These are phyloP conservation scores for Camellia granthamiana DNA, from an alignment of 148 eudicot species.

Conservation along the genomic window DNA sequence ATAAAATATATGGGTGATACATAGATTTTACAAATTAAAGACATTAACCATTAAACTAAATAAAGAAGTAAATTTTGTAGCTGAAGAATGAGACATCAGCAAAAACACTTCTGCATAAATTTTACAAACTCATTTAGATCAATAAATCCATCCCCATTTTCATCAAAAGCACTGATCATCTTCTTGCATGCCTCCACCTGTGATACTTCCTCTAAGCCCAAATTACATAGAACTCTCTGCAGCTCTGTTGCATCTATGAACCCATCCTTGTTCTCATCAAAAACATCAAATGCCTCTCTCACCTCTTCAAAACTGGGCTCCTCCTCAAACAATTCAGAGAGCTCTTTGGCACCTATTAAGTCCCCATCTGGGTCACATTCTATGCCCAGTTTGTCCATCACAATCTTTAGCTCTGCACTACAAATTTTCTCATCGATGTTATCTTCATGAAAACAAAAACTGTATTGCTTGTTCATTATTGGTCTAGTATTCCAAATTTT, in stretches of 20 bases:
- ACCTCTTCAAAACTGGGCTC: constrained; percentile 33
- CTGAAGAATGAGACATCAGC: constrained; percentile 1
- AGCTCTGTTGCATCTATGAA: constrained; percentile 34
- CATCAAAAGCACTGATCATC: constrained; percentile 35
- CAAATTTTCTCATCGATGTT: too few relatives aligned
- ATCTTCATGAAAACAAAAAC: too few relatives aligned
- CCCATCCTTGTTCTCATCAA: constrained; percentile 39
- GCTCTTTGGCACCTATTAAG: constrained; percentile 4
- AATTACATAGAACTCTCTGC: constrained; percentile 23
- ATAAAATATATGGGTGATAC: too few relatives aligned
- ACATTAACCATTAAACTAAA: too few relatives aligned
- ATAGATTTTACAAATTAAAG: too few relatives aligned
- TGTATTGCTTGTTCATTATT: too few relatives aligned
- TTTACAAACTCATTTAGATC: constrained; percentile 35
- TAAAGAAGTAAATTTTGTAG: too few relatives aligned
- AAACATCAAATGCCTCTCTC: constrained; percentile 33
- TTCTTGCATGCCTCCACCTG: constrained; percentile 25
- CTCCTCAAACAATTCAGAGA: constrained; percentile 28
- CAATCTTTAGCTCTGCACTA: not conserved
- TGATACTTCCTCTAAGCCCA: constrained; percentile 25
- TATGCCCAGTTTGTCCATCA: constrained; percentile 21
- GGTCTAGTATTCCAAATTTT: not conserved
- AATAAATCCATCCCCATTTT: constrained; percentile 39
- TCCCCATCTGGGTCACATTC: not conserved
- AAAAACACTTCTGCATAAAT: constrained; percentile 24